Conservation (phyloP, 2,329 filamentous ascomycete species). For the Botrytis porri region DNA sequence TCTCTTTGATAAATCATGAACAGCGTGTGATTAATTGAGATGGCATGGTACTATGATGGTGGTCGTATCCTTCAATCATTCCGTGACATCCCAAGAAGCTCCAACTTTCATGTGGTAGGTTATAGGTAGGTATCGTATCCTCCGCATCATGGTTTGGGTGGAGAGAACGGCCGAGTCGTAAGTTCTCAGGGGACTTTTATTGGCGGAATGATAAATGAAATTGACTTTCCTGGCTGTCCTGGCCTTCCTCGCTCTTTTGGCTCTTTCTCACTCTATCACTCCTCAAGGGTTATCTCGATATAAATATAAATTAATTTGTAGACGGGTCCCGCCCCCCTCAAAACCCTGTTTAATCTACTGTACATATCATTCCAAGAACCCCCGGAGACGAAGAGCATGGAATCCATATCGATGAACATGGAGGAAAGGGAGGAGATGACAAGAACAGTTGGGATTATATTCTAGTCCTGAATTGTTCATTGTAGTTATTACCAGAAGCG, state of each 20-base stretch:
- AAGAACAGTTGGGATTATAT: not conserved
- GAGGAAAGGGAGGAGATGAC: not conserved
- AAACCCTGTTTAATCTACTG: not conserved
- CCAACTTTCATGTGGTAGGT: not conserved
- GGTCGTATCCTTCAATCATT: not conserved
- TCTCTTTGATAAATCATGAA: not conserved
- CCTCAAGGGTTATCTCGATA: constrained; percentile 1
- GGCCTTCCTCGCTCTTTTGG: not conserved
- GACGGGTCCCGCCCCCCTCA: not conserved
- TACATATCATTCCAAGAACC: not conserved
- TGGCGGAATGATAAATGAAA: not conserved
- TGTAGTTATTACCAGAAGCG: not conserved
- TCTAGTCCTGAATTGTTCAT: not conserved
- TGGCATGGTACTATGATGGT: constrained; percentile 6
- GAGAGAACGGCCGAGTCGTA: constrained; percentile 11
- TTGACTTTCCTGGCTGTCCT: not conserved
- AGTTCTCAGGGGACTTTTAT: not conserved
- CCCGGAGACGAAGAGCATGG: not conserved
- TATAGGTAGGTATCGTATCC: too few species aligned
- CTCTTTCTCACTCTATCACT: not conserved
- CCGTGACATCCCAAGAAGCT: not conserved
- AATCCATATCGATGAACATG: not conserved
- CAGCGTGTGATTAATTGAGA: constrained; percentile 15
- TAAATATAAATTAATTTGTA: not conserved
- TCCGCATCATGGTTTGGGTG: constrained; percentile 4